A percentile compares a stretch with the other conserved stretches of the same genome.
Conservation (phyloP, 192 early-diverging fungal genomes). For the Allomyces javanicus region DNA sequence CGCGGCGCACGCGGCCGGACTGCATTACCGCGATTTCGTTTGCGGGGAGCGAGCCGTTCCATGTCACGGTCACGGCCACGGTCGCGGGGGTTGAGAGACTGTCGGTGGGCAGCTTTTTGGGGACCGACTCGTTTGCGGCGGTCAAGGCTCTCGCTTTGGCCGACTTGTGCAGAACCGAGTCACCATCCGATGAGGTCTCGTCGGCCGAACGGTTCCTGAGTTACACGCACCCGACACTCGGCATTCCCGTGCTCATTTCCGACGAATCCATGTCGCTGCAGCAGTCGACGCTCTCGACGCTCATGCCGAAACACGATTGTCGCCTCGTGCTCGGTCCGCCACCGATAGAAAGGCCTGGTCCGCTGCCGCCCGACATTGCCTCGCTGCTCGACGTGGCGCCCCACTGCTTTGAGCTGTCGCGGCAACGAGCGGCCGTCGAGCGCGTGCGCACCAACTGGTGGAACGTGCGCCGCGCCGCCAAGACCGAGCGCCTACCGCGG, state of each 20-base stretch:
- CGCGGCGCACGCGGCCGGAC: background rate
- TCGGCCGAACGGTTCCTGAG: background rate
- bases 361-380: background rate
- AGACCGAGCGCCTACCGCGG: background rate
- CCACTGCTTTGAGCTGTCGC: no score
- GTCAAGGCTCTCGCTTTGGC: background rate
- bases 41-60: background rate
- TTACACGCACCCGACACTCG: background rate
- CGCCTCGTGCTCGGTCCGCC: background rate
- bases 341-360: background rate
- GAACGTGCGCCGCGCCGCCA: background rate
- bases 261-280: background rate
- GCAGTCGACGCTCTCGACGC: background rate
- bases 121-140: background rate
- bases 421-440: background rate
- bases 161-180: background rate
- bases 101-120: background rate
- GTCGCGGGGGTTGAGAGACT: background rate
- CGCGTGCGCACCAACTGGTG: background rate
- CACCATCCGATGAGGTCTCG: no score
- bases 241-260: background rate
- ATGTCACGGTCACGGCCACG: background rate
- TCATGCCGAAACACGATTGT: background rate
- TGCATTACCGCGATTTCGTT: background rate
- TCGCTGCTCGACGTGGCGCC: no score